These are phyloP conservation scores for Talaromyces ruber DNA, from an alignment of 495 filamentous ascomycete species.

Conservation along the genomic window DNA sequence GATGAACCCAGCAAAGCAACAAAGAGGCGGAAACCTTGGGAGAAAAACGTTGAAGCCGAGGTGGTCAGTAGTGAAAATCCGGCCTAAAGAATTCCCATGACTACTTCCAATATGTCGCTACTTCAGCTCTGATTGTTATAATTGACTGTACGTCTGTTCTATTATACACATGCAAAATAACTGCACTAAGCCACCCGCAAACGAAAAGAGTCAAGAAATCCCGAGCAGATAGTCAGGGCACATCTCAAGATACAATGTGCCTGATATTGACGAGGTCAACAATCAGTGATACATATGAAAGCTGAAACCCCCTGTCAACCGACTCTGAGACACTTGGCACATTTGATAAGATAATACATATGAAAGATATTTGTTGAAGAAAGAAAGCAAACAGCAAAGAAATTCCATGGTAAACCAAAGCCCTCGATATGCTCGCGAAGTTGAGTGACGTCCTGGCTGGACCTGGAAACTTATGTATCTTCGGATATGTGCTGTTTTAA, in stretches of 20 bases:
- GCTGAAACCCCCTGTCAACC: not conserved
- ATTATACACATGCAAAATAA: constrained; percentile 1
- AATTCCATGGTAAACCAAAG: constrained; percentile 8
- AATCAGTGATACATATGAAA: not conserved
- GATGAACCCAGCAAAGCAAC: constrained; percentile 39
- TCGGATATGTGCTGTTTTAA: constrained; percentile 5
- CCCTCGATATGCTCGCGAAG: constrained; percentile 6
- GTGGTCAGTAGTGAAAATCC: not conserved
- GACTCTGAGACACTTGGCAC: not conserved
- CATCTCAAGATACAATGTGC: not conserved
- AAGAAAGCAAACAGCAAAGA: constrained; percentile 4
- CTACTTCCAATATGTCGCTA: not conserved
- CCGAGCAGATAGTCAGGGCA: not conserved
- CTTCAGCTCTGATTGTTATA: not conserved
- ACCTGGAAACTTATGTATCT: constrained; percentile 5
- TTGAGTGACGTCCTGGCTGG: not conserved
- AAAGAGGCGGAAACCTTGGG: constrained; percentile 74
- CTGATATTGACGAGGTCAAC: not conserved
- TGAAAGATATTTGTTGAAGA: not conserved
- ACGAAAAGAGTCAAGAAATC: not conserved
- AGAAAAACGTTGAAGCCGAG: constrained; percentile 34
- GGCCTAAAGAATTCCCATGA: not conserved
- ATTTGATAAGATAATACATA: constrained; percentile 4
- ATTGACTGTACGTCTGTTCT: not conserved
- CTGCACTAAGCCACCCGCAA: not conserved